Conservation (phyloP, 257 asterid genomes). For the Solanum megistacrolobum region DNA sequence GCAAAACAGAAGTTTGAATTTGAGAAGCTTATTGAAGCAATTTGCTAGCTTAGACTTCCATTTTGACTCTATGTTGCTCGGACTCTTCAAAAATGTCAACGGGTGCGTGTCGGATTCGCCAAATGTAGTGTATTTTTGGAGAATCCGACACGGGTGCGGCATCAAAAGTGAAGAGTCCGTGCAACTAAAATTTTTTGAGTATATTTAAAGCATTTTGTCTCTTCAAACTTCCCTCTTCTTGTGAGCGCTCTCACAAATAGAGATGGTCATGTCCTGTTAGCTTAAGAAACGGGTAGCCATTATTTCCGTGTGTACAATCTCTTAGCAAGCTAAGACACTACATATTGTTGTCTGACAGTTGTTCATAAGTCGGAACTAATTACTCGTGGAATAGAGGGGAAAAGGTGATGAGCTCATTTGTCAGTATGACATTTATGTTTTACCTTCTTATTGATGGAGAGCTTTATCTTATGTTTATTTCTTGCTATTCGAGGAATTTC, state of each 20-base stretch:
- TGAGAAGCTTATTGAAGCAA: not conserved
- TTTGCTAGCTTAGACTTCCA: not conserved
- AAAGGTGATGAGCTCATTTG: not conserved
- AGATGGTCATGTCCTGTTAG: not conserved
- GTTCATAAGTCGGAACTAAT: not conserved
- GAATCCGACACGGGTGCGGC: too few species aligned
- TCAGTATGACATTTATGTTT: not conserved
- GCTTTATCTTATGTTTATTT: not conserved
- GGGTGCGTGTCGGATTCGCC: too few species aligned
- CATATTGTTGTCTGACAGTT: not conserved
- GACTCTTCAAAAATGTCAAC: too few species aligned
- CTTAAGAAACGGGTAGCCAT: not conserved
- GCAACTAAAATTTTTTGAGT: not conserved
- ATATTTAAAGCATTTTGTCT: not conserved
- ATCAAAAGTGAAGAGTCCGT: too few species aligned
- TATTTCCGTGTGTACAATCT: not conserved
- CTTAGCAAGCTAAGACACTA: not conserved
- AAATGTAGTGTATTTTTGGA: too few species aligned
- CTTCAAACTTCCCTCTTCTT: not conserved
- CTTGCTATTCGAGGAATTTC: not conserved
- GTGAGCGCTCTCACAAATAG: not conserved
- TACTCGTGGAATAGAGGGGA: not conserved
- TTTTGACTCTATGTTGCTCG: not conserved
- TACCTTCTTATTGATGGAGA: not conserved
- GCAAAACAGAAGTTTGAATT: not conserved